phyloP scores from a whole-genome alignment of 441 rosid species.

The Daphne laureola region DNA sequence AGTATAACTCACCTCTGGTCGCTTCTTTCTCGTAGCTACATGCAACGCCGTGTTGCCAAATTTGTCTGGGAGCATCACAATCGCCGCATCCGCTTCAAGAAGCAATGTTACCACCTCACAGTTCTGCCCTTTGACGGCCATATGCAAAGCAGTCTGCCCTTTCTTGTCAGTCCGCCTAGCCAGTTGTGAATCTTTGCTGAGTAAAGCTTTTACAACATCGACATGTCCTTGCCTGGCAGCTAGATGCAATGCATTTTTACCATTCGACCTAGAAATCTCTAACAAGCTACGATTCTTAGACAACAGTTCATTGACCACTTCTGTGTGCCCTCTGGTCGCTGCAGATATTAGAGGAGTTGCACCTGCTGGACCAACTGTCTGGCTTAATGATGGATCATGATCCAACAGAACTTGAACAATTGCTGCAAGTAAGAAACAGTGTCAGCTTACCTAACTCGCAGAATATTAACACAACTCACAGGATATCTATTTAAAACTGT shows the following conservation, averaged over 20 bases:
- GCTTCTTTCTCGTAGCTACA: constrained; percentile 88
- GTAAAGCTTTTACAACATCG: constrained; percentile 68
- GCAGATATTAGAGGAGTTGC: constrained; percentile 91
- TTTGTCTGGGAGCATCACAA: constrained; percentile 93
- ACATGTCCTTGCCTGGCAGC: constrained; percentile 90
- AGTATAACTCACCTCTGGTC: constrained; percentile 55
- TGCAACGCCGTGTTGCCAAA: constrained; percentile 87
- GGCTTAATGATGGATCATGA: constrained; percentile 73
- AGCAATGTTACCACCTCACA: constrained; percentile 82
- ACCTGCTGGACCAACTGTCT: constrained; percentile 66
- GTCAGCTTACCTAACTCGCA: constrained; percentile 4
- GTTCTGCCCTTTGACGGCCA: constrained; percentile 97
- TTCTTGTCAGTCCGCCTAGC: constrained; percentile 91
- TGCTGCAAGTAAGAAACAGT: constrained; percentile 39
- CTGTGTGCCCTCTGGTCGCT: constrained; percentile 82
- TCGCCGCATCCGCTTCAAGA: constrained; percentile 88
- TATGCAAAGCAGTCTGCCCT: constrained; percentile 94
- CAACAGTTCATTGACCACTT: constrained; percentile 74
- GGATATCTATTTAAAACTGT: too few relatives aligned
- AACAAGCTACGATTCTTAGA: constrained; percentile 72
- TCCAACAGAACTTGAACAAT: constrained; percentile 81
- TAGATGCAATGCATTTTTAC: constrained; percentile 86
- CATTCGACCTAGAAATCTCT: constrained; percentile 71
- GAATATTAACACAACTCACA: background rate
- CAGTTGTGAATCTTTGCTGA: constrained; percentile 71